Evolutionary conservation across 352 stramenopile species (phyloP).

Genomic region (Thalassiosira allenii): DNA sequence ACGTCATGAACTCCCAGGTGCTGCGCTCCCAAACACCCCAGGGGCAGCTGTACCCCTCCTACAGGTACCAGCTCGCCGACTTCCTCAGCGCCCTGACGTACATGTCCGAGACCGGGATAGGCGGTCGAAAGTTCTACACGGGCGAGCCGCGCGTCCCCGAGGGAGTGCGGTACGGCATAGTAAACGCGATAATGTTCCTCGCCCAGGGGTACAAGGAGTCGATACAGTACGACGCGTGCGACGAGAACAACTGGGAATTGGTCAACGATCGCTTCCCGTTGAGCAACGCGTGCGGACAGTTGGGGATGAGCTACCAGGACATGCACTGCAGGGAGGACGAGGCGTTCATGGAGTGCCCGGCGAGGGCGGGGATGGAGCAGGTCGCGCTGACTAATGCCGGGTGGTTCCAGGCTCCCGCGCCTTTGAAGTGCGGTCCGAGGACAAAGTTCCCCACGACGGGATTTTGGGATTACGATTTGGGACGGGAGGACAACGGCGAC

Average conservation of each 20-base stretch:
- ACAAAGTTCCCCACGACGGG: conserved; percentile 53
- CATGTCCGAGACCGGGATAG: conserved; percentile 51
- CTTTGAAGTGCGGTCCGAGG: conserved; percentile 59
- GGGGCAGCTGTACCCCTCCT: conserved; percentile 62
- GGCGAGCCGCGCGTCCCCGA: conserved; percentile 37
- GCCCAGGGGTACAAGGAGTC: conserved; percentile 61
- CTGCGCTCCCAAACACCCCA: conserved; percentile 52
- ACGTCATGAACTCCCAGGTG: conserved; percentile 47
- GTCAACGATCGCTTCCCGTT: conserved; percentile 66
- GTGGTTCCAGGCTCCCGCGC: conserved; percentile 65
- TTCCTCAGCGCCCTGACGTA: conserved; percentile 46
- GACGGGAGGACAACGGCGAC: conserved; percentile 63
- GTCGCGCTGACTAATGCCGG: conserved; percentile 56
- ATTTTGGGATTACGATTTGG: conserved; percentile 64
- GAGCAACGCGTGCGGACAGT: conserved; percentile 67
- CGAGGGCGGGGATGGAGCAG: conserved; percentile 65
- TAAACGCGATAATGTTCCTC: conserved; percentile 62
- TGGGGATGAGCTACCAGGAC: conserved; percentile 68
- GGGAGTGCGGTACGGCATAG: conserved; percentile 56
- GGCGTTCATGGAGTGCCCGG: conserved; percentile 62
- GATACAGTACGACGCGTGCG: conserved; percentile 72
- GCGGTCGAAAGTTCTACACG: conserved; percentile 57
- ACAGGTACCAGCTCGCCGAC: conserved; percentile 56
- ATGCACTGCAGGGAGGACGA: conserved; percentile 61
- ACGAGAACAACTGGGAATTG: conserved; percentile 75